phyloP scores from a whole-genome alignment of 106 monocot genomes.

The Iris macrosiphon region DNA sequence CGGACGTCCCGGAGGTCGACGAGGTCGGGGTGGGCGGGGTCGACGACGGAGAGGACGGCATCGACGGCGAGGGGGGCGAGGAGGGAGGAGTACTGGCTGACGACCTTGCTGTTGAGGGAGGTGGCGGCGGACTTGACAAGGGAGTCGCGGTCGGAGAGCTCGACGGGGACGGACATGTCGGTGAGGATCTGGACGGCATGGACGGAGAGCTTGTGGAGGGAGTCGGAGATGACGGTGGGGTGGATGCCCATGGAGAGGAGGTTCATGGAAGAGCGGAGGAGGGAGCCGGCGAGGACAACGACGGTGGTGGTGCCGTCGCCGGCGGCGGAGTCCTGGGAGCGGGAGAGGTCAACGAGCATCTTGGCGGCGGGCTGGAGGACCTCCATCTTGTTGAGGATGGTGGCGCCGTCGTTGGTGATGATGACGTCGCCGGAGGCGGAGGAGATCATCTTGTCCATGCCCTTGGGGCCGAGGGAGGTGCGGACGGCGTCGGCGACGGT shows the following conservation, averaged over 20 bases:
- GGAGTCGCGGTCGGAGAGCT: slow-evolving; percentile 79
- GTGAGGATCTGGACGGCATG: slow-evolving; percentile 57
- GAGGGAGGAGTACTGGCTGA: slow-evolving; percentile 86
- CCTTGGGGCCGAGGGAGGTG: slow-evolving; percentile 68
- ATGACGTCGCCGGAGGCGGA: slow-evolving; percentile 75
- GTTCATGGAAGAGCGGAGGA: slow-evolving; percentile 44
- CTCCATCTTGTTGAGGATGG: slow-evolving; percentile 83
- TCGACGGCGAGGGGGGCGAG: slow-evolving; percentile 92
- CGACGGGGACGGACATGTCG: slow-evolving; percentile 61
- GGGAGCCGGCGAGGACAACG: slow-evolving; percentile 82
- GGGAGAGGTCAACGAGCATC: slow-evolving; percentile 88
- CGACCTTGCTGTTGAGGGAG: slow-evolving; percentile 87
- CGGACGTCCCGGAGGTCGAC: slow-evolving; percentile 77
- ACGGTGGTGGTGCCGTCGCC: slow-evolving; percentile 94
- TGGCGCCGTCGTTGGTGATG: slow-evolving; percentile 97
- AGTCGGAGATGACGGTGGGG: slow-evolving; percentile 73
- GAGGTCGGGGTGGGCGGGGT: slow-evolving; percentile 69
- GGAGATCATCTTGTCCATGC: slow-evolving; percentile 98
- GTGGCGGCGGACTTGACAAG: slow-evolving; percentile 89
- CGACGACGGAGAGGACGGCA: slow-evolving; percentile 64
- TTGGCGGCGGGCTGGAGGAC: slow-evolving; percentile 90
- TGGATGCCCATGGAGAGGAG: slow-evolving; percentile 67
- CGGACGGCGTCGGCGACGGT: slow-evolving; percentile 76
- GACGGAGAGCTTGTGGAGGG: slow-evolving; percentile 63
- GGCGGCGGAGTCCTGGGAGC: slow-evolving; percentile 78